Conservation (phyloP, 2,329 filamentous ascomycete genomes). For the Hymenoscyphus fructigenus region DNA sequence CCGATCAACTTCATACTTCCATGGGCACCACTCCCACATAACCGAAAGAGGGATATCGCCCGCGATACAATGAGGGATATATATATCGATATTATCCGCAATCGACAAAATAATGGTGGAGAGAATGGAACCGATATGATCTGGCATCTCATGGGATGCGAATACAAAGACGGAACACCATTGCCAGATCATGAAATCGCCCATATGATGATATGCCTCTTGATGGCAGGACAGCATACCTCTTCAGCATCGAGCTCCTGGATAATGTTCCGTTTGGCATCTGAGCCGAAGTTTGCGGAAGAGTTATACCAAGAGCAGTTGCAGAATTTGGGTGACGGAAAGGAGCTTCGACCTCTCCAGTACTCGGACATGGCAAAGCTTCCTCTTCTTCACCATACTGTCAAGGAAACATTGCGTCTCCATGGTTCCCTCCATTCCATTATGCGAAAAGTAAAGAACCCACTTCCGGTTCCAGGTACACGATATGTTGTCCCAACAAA, state of each 20-base stretch:
- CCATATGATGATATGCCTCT: conserved; percentile 91
- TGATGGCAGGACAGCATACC: conserved; percentile 88
- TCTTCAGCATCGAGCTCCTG: conserved; percentile 78
- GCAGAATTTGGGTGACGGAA: conserved; percentile 56
- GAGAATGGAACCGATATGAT: conserved; percentile 66
- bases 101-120: conserved; percentile 57
- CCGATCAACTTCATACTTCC: conserved; percentile 86
- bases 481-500: conserved; percentile 75
- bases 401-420: conserved; percentile 87
- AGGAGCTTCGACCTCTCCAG: conserved; percentile 68
- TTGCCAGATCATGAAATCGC: conserved; percentile 79
- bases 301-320: conserved; percentile 81
- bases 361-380: conserved; percentile 72
- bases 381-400: conserved; percentile 74
- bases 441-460: conserved; percentile 83
- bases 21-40: conserved; percentile 81
- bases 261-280: conserved; percentile 77
- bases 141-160: conserved; percentile 54
- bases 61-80: conserved; percentile 75
- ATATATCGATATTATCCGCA: conserved; percentile 76
- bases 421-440: conserved; percentile 92
- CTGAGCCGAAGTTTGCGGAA: conserved; percentile 71
- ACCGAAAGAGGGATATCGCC: conserved; percentile 73
- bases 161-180: conserved; percentile 73
- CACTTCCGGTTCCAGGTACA: conserved; percentile 77